These are phyloP conservation scores for Coniferiporia weirii DNA, from an alignment of 1,284 basidiomycete genomes.

Conservation along the genomic window DNA sequence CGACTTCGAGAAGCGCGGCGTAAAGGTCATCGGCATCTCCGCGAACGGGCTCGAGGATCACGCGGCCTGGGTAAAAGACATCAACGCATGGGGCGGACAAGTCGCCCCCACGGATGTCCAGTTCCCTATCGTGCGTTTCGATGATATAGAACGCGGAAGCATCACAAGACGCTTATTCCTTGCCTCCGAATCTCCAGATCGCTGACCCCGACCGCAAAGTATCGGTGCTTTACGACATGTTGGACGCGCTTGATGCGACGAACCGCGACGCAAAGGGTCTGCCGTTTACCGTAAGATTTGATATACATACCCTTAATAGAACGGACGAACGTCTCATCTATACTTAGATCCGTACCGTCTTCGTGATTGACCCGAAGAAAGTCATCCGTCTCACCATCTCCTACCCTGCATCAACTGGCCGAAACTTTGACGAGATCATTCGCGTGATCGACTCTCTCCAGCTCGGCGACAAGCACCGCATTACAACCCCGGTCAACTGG, in stretches of 20 bases:
- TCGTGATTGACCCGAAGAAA: conserved; percentile 91
- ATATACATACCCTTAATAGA: not conserved
- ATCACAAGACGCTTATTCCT: conserved; percentile 3
- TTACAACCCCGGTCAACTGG: conserved; percentile 94
- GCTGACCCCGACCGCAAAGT: conserved; percentile 88
- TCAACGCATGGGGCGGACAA: conserved; percentile 74
- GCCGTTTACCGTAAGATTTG: conserved; percentile 63
- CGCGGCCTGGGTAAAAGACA: conserved; percentile 88
- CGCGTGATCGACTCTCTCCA: conserved; percentile 87
- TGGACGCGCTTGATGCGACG: conserved; percentile 91
- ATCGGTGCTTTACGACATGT: conserved; percentile 88
- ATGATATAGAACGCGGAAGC: not conserved
- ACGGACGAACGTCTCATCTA: not conserved
- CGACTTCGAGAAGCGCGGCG: conserved; percentile 84
- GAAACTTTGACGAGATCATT: conserved; percentile 83
- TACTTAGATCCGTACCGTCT: conserved; percentile 86
- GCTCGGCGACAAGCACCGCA: conserved; percentile 84
- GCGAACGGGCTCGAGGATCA: conserved; percentile 89
- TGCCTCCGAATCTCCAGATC: conserved; percentile 48
- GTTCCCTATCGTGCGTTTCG: conserved; percentile 80
- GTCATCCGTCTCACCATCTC: conserved; percentile 84
- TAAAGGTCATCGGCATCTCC: conserved; percentile 93
- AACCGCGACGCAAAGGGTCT: conserved; percentile 92
- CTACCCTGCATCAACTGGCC: conserved; percentile 85
- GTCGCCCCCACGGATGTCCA: conserved; percentile 66